A percentile compares a stretch with the other conserved stretches of the same genome.
Evolutionary conservation across 2,329 filamentous ascomycete genomes (phyloP).

Genomic region (Diplodia seriata): DNA sequence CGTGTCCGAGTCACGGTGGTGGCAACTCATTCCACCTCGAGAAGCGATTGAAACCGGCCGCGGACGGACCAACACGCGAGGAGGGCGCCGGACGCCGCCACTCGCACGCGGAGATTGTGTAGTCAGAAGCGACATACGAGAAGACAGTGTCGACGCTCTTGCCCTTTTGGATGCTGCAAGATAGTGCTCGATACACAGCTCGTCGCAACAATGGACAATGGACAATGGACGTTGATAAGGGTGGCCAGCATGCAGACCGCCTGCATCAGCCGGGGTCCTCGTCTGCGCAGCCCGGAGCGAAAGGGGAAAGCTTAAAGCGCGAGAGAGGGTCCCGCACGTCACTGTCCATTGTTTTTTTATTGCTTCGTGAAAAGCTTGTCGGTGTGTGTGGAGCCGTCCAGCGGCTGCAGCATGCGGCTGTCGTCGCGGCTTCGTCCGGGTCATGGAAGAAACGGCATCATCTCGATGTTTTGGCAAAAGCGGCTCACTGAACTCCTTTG

Average conservation of each 20-base stretch:
- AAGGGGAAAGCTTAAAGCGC: slow-evolving; percentile 25
- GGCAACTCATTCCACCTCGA: not conserved
- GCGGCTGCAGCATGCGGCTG: not conserved
- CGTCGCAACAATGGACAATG: not conserved
- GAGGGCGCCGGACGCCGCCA: too few relatives aligned
- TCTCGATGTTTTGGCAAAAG: not conserved
- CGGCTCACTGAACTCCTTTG: not conserved
- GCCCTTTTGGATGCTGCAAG: not conserved
- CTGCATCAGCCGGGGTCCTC: slow-evolving; percentile 34
- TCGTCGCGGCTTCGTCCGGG: not conserved
- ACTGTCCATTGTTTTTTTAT: slow-evolving; percentile 1
- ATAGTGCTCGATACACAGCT: not conserved
- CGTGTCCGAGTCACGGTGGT: too few relatives aligned
- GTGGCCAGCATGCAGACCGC: not conserved
- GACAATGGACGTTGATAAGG: not conserved
- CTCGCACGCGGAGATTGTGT: too few relatives aligned
- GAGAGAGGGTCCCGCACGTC: not conserved
- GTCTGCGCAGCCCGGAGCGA: slow-evolving; percentile 34
- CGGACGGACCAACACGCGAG: not conserved
- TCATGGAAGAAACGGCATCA: not conserved
- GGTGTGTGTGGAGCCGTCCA: not conserved
- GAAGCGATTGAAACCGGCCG: too few relatives aligned
- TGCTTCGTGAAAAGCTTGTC: not conserved
- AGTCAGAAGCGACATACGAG: too few relatives aligned
- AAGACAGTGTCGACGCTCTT: not conserved